These are phyloP conservation scores for Hypoxylon rickii DNA, from an alignment of 495 filamentous ascomycete genomes.

Conservation along the genomic window DNA sequence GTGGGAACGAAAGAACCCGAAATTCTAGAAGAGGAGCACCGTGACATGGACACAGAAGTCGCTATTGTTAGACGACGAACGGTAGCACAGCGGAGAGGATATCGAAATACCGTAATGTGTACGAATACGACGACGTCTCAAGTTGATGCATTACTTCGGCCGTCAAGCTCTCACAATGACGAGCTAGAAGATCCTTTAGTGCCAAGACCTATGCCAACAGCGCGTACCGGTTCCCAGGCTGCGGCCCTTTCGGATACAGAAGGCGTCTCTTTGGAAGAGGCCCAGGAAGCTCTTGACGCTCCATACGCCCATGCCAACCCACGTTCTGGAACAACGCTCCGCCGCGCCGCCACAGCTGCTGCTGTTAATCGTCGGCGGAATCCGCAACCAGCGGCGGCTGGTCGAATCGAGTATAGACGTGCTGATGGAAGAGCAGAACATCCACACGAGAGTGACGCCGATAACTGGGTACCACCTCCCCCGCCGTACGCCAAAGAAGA, in stretches of 20 bases:
- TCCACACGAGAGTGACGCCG: constrained; percentile 87
- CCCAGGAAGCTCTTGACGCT: constrained; percentile 62
- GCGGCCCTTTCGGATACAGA: constrained; percentile 21
- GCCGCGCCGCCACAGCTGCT: constrained; percentile 78
- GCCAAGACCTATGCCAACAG: constrained; percentile 45
- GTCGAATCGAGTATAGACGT: constrained; percentile 54
- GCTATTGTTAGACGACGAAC: constrained; percentile 80
- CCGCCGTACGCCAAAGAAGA: constrained; percentile 80
- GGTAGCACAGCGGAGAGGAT: constrained; percentile 58
- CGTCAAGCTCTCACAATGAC: constrained; percentile 42
- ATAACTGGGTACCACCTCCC: constrained; percentile 93
- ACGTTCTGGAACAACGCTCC: constrained; percentile 73
- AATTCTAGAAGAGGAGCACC: constrained; percentile 71
- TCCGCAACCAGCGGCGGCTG: constrained; percentile 48
- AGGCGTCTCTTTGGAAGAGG: constrained; percentile 49
- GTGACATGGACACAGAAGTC: constrained; percentile 80
- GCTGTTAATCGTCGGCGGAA: constrained; percentile 69
- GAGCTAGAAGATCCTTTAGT: constrained; percentile 49
- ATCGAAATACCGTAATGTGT: constrained; percentile 44
- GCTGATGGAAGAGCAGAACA: constrained; percentile 69
- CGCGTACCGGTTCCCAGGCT: constrained; percentile 12
- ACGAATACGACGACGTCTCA: constrained; percentile 41
- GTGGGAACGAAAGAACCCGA: constrained; percentile 72
- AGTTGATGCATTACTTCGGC: constrained; percentile 51
- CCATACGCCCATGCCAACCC: constrained; percentile 82